phyloP scores from a whole-genome alignment of 805 yeast species.

The Yarrowia sp. region DNA sequence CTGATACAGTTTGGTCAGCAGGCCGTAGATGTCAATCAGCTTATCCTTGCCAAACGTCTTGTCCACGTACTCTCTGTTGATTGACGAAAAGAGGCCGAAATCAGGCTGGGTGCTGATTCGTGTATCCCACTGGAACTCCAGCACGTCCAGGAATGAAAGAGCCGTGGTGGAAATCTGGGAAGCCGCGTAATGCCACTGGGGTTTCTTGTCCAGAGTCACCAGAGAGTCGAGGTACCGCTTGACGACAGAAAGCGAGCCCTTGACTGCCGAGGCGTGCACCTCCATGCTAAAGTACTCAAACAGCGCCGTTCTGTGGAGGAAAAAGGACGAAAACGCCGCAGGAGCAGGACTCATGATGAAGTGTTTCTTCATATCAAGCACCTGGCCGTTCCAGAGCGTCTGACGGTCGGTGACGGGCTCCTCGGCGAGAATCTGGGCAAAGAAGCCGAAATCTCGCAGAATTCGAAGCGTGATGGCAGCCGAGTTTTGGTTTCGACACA shows the following conservation, averaged over 20 bases:
- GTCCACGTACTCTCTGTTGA: constrained; percentile 43
- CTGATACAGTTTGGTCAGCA: constrained; percentile 34
- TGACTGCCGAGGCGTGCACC: constrained; percentile 61
- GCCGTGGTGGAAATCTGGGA: constrained; percentile 61
- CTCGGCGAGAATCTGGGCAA: constrained; percentile 58
- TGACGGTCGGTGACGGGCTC: constrained; percentile 63
- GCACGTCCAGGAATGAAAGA: constrained; percentile 71
- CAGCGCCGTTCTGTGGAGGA: constrained; percentile 64
- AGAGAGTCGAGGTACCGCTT: constrained; percentile 61
- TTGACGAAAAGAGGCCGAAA: constrained; percentile 23
- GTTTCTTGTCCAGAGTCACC: constrained; percentile 52
- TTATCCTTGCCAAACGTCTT: constrained; percentile 15
- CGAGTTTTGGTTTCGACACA: constrained; percentile 65
- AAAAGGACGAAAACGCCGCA: constrained; percentile 62
- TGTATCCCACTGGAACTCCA: constrained; percentile 57
- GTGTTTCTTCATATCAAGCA: constrained; percentile 52
- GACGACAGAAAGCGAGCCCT: constrained; percentile 60
- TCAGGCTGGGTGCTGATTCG: constrained; percentile 16
- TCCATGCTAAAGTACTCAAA: constrained; percentile 75
- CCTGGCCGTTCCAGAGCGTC: constrained; percentile 63
- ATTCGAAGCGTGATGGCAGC: constrained; percentile 59
- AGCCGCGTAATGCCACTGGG: constrained; percentile 53
- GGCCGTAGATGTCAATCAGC: constrained; percentile 4
- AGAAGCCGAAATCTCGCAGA: constrained; percentile 60
- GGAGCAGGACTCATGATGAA: constrained; percentile 52